Evolutionary conservation across 441 rosid genomes (phyloP), one percentile per base, ranked within the genome.

Genomic region (Metrosideros polymorpha): DNA sequence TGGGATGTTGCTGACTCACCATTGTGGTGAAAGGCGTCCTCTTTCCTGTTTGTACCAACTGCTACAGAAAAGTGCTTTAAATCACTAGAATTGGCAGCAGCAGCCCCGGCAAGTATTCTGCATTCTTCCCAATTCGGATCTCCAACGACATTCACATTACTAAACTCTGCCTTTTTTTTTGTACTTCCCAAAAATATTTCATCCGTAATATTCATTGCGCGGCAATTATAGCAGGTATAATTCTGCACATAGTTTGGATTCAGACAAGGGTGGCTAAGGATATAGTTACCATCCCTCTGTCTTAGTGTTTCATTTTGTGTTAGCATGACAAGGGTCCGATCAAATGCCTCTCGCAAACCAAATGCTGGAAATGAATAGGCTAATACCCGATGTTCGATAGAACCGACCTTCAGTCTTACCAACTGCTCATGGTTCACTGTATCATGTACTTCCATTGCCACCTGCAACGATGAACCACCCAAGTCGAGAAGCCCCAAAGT

Each of bases 401-500:
- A 89, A 52, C 93, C 90, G 29, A 92, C 83, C 76, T 89, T 89
- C 55, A 89, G 90, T 85, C 88, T 92, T 83, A 91, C 90, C 61
- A 89, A 84, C 56, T 91, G 86, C 10, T 83, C 85, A 45, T 89
- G 85, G 83, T 86, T 86, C 56, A 87, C 87, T 18, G 52, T 43
- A 24, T 85, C 91, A 83, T 89, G 85, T 32, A 84, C 92, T 90
- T 93, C 94, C 82, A 88, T 83, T 35, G 89, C 94, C 45, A 91
- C 89, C 91, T 93, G 95, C 92, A 93, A 90, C 0, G 95, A 94
- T 17, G 95, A 94, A 87, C 94, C 95, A 87, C 95, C 95, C 84
- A 94, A 83, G 90, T 94, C 95, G 25, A 94, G 92, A 86, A 94
- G 95, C 71, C 95, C 97, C 56, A 90, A 61, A 22, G 92, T 89